Conservation (phyloP, 2,329 filamentous ascomycete genomes). For the Whalleya microplaca region DNA sequence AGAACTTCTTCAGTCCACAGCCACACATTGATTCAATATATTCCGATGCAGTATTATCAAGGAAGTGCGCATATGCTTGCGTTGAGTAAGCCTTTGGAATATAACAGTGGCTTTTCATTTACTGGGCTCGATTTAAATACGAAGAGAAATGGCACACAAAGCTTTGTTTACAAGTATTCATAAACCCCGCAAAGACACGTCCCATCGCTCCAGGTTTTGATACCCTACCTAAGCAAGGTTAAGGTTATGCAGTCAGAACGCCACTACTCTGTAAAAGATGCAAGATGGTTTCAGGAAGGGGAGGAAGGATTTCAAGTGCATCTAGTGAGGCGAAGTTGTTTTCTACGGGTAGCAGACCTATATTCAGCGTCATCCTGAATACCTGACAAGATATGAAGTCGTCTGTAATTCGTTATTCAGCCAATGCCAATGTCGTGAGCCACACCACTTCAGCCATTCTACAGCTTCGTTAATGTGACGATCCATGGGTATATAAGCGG, state of each 20-base stretch:
- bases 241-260: constrained; percentile 8
- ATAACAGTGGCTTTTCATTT: not conserved
- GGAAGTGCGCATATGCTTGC: not conserved
- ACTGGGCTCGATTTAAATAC: not conserved
- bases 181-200: not conserved
- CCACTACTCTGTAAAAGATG: not conserved
- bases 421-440: not conserved
- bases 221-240: not conserved
- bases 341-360: constrained; percentile 8
- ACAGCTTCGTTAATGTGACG: not conserved
- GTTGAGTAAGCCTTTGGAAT: not conserved
- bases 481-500: not conserved
- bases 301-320: constrained; percentile 14
- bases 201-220: not conserved
- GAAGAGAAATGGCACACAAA: not conserved
- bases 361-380: constrained; percentile 14
- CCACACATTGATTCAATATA: not conserved
- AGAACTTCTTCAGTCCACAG: not conserved
- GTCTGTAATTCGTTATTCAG: not conserved
- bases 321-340: constrained; percentile 11
- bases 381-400: not conserved
- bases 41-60: too few species aligned
- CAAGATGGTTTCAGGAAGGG: constrained; percentile 18
- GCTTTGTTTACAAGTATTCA: not conserved
- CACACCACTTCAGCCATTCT: not conserved